Base-by-base conservation (phyloP, 306 rosid genomes). In the Abrus precatorius region DNA sequence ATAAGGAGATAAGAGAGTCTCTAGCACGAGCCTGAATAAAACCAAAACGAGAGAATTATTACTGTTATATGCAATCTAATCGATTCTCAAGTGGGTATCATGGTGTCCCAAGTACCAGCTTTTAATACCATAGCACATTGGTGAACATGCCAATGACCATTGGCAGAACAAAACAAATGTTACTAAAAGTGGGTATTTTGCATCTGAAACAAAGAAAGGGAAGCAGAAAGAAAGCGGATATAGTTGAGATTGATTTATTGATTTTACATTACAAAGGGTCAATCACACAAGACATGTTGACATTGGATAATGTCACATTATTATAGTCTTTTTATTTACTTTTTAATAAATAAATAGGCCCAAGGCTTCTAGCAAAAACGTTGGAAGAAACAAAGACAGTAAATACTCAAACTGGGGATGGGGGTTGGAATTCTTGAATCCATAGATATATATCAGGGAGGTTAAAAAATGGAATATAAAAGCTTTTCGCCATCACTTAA, bases 231-330 rank as follows among this genome's bases (percentile, higher is more conserved):
- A 10, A 13, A 55, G 68, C 73, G 78, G 48, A 62, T 80, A 72
- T 75, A 72, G 82, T 75, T 76, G 78, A 60, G 50, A 74, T 79
- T 74, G 80, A 82, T 79, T 61, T 68, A 50, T 79, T 81, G 86
- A 84, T 73, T 77, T 77, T 76, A 80, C 87, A 45, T 64, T 20
- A 7, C 53, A 33, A 48, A 38, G 28, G 43, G 40, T 65, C 83
- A 47, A 77, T 83, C 70, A 63, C 34, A 66, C 43, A 65, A 72
- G 49, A 54, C 69, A 72, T 73, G 33, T 20, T n/a, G 9, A 66
- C 28, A 48, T 10, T 48, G 48, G 59, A 60, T 65, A 36, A 70
- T 72, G 74, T 34, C 80, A 47, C 72, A 29, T 53, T 27, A 47
- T 41, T 63, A 63, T 47, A 56, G 65, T 12, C 62, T 3, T 69